Base-by-base conservation (phyloP, 129 eudicot species). In the Chrysanthemum lavandulifolium region DNA sequence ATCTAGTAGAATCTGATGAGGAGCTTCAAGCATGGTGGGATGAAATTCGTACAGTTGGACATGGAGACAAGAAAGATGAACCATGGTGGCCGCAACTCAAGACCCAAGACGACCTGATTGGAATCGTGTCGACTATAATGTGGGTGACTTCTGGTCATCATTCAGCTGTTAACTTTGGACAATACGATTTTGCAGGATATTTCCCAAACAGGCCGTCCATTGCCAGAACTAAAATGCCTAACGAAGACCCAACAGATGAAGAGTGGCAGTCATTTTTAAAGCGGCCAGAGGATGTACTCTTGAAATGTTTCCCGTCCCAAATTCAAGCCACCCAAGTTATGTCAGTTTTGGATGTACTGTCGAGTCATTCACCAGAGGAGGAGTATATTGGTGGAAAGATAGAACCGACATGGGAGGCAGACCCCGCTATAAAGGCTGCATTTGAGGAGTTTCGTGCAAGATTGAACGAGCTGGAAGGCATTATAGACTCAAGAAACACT, bases 21-120 rank as follows among this genome's bases (percentile, higher is more conserved):
- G 82, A 82, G 72, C 79, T 82, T 49, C 72, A 68, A 72, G 80
- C 77, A 62, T 85, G 89, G 90, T 85, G 90, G 90, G 19, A 72
- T 2, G 90, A 85, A 52, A 82, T 85, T 43, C 75, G 73, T 5
- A 82, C 73, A 6, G 80, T 74, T 25, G 89, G 86, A 13, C 89
- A 85, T 49, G 82, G 71, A 25, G 86, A 85, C 53, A 82, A 82
- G 71, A 85, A 85, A 61, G 84, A 85, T 25, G 79, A 81, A 60
- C 75, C 89, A 21, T 81, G 89, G 89, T 85, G 89, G 89, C 84
- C 89, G 11, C 71, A 59, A 13, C 85, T 76, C 58, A 61, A 65
- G 27, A 77, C 82, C 11, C 82, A 67, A 80, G 61, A 74, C 1
- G 84, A 80, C 13, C 61, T 80, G 16, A 80, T 80, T 16, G 25